Conservation (phyloP, 257 asterid genomes). For the Jasminum sambac region DNA sequence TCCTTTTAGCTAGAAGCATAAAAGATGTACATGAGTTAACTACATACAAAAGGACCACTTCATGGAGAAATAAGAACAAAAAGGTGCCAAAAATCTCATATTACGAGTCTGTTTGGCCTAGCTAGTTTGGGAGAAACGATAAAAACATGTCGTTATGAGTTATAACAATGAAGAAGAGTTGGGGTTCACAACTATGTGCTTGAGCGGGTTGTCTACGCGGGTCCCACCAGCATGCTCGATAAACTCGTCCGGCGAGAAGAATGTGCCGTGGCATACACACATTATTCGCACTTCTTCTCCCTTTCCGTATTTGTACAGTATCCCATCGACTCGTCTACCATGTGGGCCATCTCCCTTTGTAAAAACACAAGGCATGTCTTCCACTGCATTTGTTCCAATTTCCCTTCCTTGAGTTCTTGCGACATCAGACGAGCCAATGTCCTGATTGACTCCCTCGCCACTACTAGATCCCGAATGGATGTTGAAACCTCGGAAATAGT, state of each 20-base stretch:
- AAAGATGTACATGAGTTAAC: not conserved
- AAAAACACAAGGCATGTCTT: conserved; percentile 91
- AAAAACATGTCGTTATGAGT: conserved; percentile 17
- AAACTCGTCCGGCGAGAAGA: conserved; percentile 85
- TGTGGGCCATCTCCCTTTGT: conserved; percentile 86
- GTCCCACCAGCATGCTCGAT: conserved; percentile 85
- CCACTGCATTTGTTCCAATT: conserved; percentile 35
- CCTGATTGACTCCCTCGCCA: conserved; percentile 44
- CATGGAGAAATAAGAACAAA: not conserved
- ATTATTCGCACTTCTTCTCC: conserved; percentile 88
- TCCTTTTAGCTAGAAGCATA: not conserved
- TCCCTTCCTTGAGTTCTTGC: conserved; percentile 43
- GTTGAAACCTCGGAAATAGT: not conserved
- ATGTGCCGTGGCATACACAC: conserved; percentile 94
- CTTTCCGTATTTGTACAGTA: conserved; percentile 73
- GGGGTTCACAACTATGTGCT: conserved; percentile 85
- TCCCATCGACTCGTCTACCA: conserved; percentile 86
- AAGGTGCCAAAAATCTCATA: not conserved
- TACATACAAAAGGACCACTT: not conserved
- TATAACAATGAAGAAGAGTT: conserved; percentile 50
- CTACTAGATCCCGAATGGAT: conserved; percentile 57
- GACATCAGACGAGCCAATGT: conserved; percentile 38
- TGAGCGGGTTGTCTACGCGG: conserved; percentile 64
- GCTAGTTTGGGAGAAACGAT: too few relatives aligned
- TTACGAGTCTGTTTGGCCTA: too few relatives aligned